Base-by-base conservation (phyloP, 495 filamentous ascomycete genomes). In the Polyplosphaeria fusca region DNA sequence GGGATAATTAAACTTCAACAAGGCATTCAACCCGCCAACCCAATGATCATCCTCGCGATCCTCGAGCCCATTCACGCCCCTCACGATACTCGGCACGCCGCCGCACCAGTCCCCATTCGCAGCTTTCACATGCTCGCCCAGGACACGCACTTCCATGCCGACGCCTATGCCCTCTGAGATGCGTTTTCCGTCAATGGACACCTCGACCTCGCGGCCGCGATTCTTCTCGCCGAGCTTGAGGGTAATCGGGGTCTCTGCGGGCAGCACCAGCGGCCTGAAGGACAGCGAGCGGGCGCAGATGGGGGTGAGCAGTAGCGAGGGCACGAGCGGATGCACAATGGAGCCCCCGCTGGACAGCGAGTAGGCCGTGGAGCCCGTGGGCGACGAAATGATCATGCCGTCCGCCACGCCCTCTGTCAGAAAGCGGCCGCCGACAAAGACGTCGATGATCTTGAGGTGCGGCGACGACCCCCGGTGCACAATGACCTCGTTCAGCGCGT, bases 1-100 rank as follows among this genome's bases (percentile, higher is more conserved):
- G 2, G 94, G 91, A 74, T 96, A 87, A 69, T 98, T 98, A 65
- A 97, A 98, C 74, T 98, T 98, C 65, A 98, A 74, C 63, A 97
- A 68, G 44, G 88, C 88, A 71, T 96, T 97, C 71, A 98, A 71
- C 5, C 94, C 93, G 1, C 92, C 93, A 14, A 98, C 93, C 94
- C 94, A 98, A 13, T 89, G 88, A 69, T 97, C 93, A 60, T 85
- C 83, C 20, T 60, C 77, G 73, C 14, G 47, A 57, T 68, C 71
- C 19, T 71, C 73, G 37, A 67, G 70, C 24, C 47, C 70, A 22
- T 66, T 72, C 53, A 63, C 72, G 2, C 41, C 70, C 67, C 1
- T 73, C 63, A 86, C 86, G 18, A 89, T 82, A 63, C 83, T 85
- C 11, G 86, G 86, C 27, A 89, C 85, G 0, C 86, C 86, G 11